phyloP scores from a whole-genome alignment of 2,329 filamentous ascomycete genomes.

The Stenocarpella maydis region DNA sequence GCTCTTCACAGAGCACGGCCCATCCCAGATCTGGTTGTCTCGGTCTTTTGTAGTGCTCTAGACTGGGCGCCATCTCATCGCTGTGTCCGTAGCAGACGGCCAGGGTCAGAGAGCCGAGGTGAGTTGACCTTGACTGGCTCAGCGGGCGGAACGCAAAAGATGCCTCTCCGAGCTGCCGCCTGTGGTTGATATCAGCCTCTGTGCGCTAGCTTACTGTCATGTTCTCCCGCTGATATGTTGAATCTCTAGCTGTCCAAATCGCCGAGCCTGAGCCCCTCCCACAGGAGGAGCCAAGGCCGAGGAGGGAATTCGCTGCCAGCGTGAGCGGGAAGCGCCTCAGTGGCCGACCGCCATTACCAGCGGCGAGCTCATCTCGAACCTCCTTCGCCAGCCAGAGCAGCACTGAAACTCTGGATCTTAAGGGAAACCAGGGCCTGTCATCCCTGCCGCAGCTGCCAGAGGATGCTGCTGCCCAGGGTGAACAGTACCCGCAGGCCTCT shows the following conservation, averaged over 20 bases:
- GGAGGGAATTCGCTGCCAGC: conserved; percentile 55
- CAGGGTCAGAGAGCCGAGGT: conserved; percentile 1
- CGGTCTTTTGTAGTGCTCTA: conserved; percentile 17
- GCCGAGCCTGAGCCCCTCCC: conserved; percentile 56
- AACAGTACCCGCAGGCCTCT: conserved; percentile 23
- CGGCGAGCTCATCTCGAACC: conserved; percentile 52
- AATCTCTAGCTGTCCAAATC: conserved; percentile 62
- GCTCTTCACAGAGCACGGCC: background rate
- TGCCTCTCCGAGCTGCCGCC: background rate
- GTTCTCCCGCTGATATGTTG: conserved; percentile 36
- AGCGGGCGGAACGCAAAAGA: conserved; percentile 2
- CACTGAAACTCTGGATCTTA: conserved; percentile 43
- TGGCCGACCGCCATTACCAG: conserved; percentile 49
- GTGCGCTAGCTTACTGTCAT: background rate
- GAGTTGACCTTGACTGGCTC: conserved; percentile 6
- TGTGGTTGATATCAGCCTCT: background rate
- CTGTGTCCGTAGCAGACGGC: background rate
- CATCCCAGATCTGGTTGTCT: background rate
- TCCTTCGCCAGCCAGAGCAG: conserved; percentile 52
- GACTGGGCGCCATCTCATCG: background rate
- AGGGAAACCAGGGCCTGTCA: conserved; percentile 38
- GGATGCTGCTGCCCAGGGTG: conserved; percentile 37
- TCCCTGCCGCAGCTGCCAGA: conserved; percentile 42
- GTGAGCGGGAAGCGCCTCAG: conserved; percentile 53
- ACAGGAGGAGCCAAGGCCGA: conserved; percentile 48